These are phyloP conservation scores for Penicillium digitatum DNA, from an alignment of 2,329 filamentous ascomycete species.

Conservation along the genomic window DNA sequence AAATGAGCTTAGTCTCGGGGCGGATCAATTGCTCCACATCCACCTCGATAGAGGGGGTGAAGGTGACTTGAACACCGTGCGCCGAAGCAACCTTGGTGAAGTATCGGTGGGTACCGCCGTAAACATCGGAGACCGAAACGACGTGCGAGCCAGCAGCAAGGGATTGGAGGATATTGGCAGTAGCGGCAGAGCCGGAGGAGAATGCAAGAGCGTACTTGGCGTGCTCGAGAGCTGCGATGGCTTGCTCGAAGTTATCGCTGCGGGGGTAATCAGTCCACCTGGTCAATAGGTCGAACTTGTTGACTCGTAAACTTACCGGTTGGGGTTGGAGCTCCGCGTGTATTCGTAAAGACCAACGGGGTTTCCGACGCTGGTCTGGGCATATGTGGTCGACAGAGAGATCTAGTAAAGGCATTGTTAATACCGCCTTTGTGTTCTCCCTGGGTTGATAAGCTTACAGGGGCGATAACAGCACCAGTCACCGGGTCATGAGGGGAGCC, in stretches of 20 bases:
- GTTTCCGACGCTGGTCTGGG: conserved; percentile 81
- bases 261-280: conserved; percentile 4
- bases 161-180: conserved; percentile 87
- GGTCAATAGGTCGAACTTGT: neutral
- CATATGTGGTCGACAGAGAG: conserved; percentile 92
- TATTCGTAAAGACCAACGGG: conserved; percentile 91
- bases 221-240: conserved; percentile 87
- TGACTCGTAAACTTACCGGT: conserved; percentile 52
- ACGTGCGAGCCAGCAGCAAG: conserved; percentile 88
- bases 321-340: conserved; percentile 88
- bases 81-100: conserved; percentile 96
- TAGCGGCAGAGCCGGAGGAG: conserved; percentile 88
- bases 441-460: conserved; percentile 46
- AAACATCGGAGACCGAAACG: conserved; percentile 94
- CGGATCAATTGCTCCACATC: conserved; percentile 82
- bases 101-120: conserved; percentile 96
- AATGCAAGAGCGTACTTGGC: conserved; percentile 92
- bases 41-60: conserved; percentile 85
- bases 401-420: conserved; percentile 51
- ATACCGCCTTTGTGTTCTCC: conserved; percentile 2
- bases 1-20: conserved; percentile 85
- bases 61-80: conserved; percentile 90
- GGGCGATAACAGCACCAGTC: conserved; percentile 92
- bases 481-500: conserved; percentile 84
- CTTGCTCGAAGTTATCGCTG: conserved; percentile 85